Evolutionary conservation across 768 basidiomycete species (phyloP).

Genomic region (Chiua virens): DNA sequence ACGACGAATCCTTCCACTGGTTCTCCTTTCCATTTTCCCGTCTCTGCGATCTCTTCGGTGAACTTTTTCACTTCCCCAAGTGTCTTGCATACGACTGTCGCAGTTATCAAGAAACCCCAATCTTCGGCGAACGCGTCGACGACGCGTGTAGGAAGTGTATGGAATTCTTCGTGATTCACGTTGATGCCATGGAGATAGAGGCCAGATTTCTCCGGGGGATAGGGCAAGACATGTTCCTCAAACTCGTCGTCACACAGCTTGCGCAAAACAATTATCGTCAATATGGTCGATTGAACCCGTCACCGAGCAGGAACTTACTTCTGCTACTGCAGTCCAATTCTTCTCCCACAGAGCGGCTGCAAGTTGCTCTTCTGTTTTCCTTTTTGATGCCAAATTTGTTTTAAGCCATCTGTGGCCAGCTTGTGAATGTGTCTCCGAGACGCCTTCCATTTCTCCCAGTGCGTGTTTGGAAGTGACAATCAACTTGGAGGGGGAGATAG

Average conservation of each 20-base stretch:
- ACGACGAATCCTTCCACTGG: slow-evolving; percentile 95
- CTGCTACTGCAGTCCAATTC: slow-evolving; percentile 88
- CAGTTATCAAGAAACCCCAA: slow-evolving; percentile 90
- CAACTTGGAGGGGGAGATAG: slow-evolving; percentile 71
- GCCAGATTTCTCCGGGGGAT: slow-evolving; percentile 79
- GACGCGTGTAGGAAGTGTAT: slow-evolving; percentile 61
- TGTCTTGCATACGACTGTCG: slow-evolving; percentile 49
- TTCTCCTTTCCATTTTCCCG: slow-evolving; percentile 81
- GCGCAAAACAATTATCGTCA: not conserved
- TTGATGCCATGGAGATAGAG: slow-evolving; percentile 95
- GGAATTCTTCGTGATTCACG: slow-evolving; percentile 60
- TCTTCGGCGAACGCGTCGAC: slow-evolving; percentile 82
- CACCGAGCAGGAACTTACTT: slow-evolving; percentile 51
- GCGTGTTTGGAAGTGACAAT: slow-evolving; percentile 93
- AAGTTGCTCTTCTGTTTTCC: slow-evolving; percentile 70
- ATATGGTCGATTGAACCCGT: not conserved
- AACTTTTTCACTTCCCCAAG: slow-evolving; percentile 72
- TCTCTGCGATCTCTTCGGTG: slow-evolving; percentile 62
- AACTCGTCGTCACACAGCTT: slow-evolving; percentile 97
- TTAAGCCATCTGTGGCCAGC: slow-evolving; percentile 84
- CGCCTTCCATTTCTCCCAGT: slow-evolving; percentile 55
- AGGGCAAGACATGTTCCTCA: slow-evolving; percentile 93
- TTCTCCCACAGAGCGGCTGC: slow-evolving; percentile 75
- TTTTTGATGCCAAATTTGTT: slow-evolving; percentile 52
- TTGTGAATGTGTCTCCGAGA: slow-evolving; percentile 66